Conservation (phyloP, 768 basidiomycete species). For the Artomyces pyxidatus region DNA sequence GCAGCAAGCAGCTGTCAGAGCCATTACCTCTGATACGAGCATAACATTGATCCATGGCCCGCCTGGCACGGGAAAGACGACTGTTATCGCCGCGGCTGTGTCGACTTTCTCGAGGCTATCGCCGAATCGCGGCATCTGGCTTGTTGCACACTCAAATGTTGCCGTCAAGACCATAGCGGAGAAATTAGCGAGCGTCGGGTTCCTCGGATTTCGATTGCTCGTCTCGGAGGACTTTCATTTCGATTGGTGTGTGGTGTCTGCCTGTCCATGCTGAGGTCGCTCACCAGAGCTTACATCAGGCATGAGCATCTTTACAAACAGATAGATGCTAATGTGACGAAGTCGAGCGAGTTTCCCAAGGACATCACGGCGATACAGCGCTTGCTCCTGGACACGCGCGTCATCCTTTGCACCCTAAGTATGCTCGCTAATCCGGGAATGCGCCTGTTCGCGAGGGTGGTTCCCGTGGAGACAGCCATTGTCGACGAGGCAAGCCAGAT, state of each 20-base stretch:
- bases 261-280: neutral
- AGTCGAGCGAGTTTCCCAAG: slow-evolving; percentile 24
- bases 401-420: slow-evolving; percentile 40
- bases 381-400: slow-evolving; percentile 22
- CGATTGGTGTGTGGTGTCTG: slow-evolving; percentile 30
- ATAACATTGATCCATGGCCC: slow-evolving; percentile 21
- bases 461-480: slow-evolving; percentile 31
- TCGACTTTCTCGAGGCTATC: neutral
- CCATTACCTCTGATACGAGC: slow-evolving; percentile 22
- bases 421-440: slow-evolving; percentile 31
- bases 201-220: slow-evolving; percentile 31
- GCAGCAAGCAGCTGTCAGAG: slow-evolving; percentile 22
- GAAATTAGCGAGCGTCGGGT: slow-evolving; percentile 27
- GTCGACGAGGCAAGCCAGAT: slow-evolving; percentile 44
- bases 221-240: slow-evolving; percentile 39
- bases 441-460: slow-evolving; percentile 16
- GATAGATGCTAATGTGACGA: slow-evolving; percentile 28
- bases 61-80: slow-evolving; percentile 18
- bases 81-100: slow-evolving; percentile 16
- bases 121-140: slow-evolving; percentile 22
- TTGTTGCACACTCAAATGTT: slow-evolving; percentile 42
- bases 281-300: slow-evolving; percentile 25
- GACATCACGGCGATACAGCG: slow-evolving; percentile 15
- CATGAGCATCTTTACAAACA: slow-evolving; percentile 41
- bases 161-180: slow-evolving; percentile 48